phyloP scores from a whole-genome alignment of 1,284 basidiomycete species.

The Marasmius fiardii region DNA sequence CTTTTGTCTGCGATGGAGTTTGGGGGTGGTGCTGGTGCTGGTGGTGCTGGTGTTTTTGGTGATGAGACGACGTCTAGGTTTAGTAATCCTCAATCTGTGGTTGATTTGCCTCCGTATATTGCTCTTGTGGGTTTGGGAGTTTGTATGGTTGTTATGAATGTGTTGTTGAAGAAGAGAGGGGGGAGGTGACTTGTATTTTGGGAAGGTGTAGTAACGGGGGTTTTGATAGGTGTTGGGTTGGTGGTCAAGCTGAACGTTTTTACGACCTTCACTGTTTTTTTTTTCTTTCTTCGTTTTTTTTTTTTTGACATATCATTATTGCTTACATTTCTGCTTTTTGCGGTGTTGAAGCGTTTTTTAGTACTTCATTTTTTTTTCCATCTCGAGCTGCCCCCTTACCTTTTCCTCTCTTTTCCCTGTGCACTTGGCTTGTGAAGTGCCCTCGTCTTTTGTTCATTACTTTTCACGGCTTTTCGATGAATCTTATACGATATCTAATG shows the following conservation, averaged over 20 bases:
- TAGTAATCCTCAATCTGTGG: constrained; percentile 24
- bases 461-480: background rate
- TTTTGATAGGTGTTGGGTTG: background rate
- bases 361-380: background rate
- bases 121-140: constrained; percentile 56
- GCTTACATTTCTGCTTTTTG: background rate
- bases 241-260: background rate
- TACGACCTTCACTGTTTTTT: background rate
- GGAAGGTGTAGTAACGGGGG: background rate
- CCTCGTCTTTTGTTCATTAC: background rate
- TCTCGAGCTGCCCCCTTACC: background rate
- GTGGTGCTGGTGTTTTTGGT: background rate
- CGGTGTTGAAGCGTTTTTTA: background rate
- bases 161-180: constrained; percentile 35
- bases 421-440: too few relatives aligned
- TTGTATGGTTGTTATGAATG: constrained; percentile 49
- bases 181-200: constrained; percentile 1
- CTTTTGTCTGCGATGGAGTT: constrained; percentile 1
- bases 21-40: background rate
- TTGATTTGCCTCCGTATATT: constrained; percentile 43
- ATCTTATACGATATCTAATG: background rate
- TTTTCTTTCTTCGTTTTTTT: background rate
- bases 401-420: background rate
- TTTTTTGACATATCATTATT: background rate
- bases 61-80: background rate